Evolutionary conservation across 129 eudicot genomes (phyloP).

Genomic region (Apium graveolens): DNA sequence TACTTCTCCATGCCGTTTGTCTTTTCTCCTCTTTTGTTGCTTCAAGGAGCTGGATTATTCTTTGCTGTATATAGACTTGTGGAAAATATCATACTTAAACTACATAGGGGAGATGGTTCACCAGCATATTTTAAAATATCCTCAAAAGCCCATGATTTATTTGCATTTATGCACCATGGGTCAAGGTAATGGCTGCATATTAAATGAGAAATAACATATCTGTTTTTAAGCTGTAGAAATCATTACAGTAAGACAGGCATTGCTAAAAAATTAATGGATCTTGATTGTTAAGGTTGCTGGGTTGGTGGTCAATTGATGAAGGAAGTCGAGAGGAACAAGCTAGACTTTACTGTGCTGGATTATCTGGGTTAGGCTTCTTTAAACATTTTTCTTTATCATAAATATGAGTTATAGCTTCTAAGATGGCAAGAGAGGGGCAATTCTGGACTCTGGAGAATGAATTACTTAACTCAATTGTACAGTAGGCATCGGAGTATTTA

Average conservation of each 20-base stretch:
- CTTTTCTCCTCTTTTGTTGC: slow-evolving; percentile 67
- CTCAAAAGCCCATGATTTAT: slow-evolving; percentile 42
- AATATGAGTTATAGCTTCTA: not conserved
- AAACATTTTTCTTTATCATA: not conserved
- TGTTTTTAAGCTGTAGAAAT: not conserved
- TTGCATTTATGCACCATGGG: slow-evolving; percentile 62
- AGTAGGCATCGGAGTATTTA: not conserved
- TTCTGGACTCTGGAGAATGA: not conserved
- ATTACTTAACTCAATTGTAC: not conserved
- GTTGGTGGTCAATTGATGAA: slow-evolving; percentile 94
- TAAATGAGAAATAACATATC: not conserved
- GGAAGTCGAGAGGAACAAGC: slow-evolving; percentile 85
- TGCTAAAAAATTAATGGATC: not conserved
- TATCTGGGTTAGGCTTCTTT: slow-evolving; percentile 47
- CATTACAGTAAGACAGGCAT: not conserved
- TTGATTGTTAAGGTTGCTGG: slow-evolving; percentile 39
- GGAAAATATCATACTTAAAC: slow-evolving; percentile 38
- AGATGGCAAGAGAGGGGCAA: not conserved
- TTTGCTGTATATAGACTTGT: slow-evolving; percentile 52
- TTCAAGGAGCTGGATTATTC: slow-evolving; percentile 81
- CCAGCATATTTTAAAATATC: slow-evolving; percentile 45
- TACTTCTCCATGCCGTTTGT: slow-evolving; percentile 49
- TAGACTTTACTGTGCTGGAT: slow-evolving; percentile 48
- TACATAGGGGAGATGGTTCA: slow-evolving; percentile 29
- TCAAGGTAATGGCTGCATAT: slow-evolving; percentile 49